Base-by-base conservation (phyloP, 768 basidiomycete species). In the Podaxis sp. region DNA sequence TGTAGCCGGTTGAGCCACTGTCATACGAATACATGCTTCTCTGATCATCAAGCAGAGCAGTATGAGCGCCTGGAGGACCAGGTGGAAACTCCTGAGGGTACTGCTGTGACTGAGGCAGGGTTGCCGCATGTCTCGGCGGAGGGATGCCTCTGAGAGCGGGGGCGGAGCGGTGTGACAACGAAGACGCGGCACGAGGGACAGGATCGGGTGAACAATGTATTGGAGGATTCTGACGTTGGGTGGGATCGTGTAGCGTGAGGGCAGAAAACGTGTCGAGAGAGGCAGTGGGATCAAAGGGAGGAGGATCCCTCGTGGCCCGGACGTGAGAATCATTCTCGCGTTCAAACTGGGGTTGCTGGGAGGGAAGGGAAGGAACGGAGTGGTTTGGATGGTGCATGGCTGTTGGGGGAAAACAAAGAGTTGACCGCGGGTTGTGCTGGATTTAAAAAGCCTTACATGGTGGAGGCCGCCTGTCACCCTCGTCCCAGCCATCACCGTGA, bases 101-200 rank as follows among this genome's bases (percentile, higher is more conserved):
- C 59, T 70, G 69, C 44, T 67, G 69, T 9, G 66, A 56, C 46
- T 70, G 65, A 10, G 80, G 77, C 11, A 82, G 67, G 11, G 81
- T 78, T 51, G 78, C 71, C 6, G 75, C 74, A 65, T 78, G 74
- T 54, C 77, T 74, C 52, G 76, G 77, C 56, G 68, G 76, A 51
- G 42, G 42, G 5, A 56, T 56, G 21, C 66, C 70, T 53, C 70
- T 72, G 52, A 66, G 67, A 13, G 63, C 66, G 59, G 72, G 69
- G 28, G 64, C 53, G 5, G 75, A 70, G 53, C 76, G 78, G 65
- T 75, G 70, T 14, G 85, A 84, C 79, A 86, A 80, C 35, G 86
- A 82, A 18, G 86, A 86, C 16, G 79, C 79, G 4, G 80, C 77
- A 28, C 85, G 80, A 59, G 79, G 77, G 13, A 86, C 71, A 48